Base-by-base conservation (phyloP, 2,329 filamentous ascomycete species). In the Botrytis deweyae region DNA sequence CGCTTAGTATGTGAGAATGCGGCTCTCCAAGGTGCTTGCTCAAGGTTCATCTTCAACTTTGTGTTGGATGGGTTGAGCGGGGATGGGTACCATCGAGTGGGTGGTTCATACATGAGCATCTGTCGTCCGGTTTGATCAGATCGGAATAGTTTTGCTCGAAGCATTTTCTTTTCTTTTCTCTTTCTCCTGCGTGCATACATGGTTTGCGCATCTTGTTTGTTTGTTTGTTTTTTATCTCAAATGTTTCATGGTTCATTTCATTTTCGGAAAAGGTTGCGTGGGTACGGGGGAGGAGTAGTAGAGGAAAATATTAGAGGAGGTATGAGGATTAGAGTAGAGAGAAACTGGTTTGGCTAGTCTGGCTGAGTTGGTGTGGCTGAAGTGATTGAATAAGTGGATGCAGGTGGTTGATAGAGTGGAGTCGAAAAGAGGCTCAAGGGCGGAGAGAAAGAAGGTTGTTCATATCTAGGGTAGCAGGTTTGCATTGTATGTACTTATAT, bases 1-100 rank as follows among this genome's bases (percentile, higher is more conserved):
- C 83, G 38, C 83, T 82, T 62, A 85, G 83, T 59, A 75, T 81
- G 77, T 79, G 74, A 78, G 14, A 29, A 25, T 6, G 25, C 7
- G 25, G 25, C n/a, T 55, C 7, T 12, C 20, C 22, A 18, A 7
- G 22, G 3, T 16, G 33, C 1, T 12, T 33, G 22, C 29, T n/a
- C 22, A 42, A 12, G 5, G 2, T 12, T 62, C 22, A 10, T 25
- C 40, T 7, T 62, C 29, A 7, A 29, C 33, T 40, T 64, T 14
- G 40, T 55, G 5, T 6, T 38, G 22, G 14, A 25, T 40, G 36
- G 5, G 22, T 55, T 5, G 49, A 55, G 4, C 18, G 44, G 38
- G 58, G 25, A 22, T 25, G 10, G 33, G n/a, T 9, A 18, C 2
- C 5, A 14, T 33, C 3, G 36, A 42, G 25, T 55, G 49, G 22